A percentile compares a stretch with the other conserved stretches of the same genome.
Evolutionary conservation across 495 filamentous ascomycete species (phyloP).

Genomic region (Aspergillus indologenus): DNA sequence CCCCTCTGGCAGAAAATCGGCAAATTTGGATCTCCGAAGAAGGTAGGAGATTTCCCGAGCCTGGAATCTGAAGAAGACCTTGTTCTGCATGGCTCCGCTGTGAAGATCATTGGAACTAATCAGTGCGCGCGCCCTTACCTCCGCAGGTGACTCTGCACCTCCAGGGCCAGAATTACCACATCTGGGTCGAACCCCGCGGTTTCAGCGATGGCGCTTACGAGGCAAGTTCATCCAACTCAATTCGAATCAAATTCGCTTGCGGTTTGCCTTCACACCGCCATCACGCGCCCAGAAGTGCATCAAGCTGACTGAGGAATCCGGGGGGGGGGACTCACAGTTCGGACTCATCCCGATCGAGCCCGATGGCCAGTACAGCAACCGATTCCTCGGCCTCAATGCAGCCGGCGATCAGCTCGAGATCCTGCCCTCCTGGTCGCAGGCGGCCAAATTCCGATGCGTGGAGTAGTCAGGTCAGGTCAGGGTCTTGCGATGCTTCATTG

Average conservation of each 20-base stretch:
- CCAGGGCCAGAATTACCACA: slow-evolving; percentile 3
- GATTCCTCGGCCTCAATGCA: slow-evolving; percentile 6
- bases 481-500: no score
- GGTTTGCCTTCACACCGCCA: no score
- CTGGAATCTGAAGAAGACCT: no score
- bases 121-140: neutral
- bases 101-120: no score
- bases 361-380: slow-evolving; percentile 7
- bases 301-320: no score
- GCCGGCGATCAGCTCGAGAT: neutral
- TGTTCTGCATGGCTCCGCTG: no score
- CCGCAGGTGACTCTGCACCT: slow-evolving; percentile 1
- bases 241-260: no score
- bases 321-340: no score
- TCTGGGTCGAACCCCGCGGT: slow-evolving; percentile 13
- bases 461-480: slow-evolving; percentile 3
- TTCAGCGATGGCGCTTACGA: slow-evolving; percentile 6
- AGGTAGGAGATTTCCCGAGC: neutral
- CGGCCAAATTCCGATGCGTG: slow-evolving; percentile 8
- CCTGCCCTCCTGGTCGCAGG: neutral
- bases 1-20: neutral
- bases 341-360: slow-evolving; percentile 3
- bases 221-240: no score
- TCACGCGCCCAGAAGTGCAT: no score
- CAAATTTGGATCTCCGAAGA: slow-evolving; percentile 6